Base-by-base conservation (phyloP, 106 monocot genomes). In the Xerophyta viscosa region DNA sequence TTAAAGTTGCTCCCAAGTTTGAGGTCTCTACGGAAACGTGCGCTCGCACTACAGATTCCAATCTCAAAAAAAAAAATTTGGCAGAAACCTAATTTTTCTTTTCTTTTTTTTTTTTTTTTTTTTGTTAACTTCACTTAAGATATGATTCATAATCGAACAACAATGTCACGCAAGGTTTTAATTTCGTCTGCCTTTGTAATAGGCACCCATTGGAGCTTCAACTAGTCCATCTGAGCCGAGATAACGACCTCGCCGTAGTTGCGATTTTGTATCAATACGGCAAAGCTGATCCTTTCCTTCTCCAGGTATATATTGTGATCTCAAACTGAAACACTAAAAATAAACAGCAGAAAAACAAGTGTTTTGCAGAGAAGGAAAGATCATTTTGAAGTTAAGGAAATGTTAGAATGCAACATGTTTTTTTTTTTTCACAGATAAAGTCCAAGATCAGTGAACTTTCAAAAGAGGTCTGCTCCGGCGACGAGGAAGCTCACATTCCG, bases 171-270 rank as follows among this genome's bases (percentile, higher is more conserved):
- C n/a, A n/a, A n/a, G n/a, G 30, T 47, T 18, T 48, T 14, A 13
- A 8, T 6, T 1, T 24, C 33, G 20, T 44, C 15, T 33, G 33
- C 43, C 15, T 44, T 46, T 17, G 2, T 46, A 41, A 26, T 50
- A 17, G 80, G 30, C 80, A 49, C 28, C 67, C 86, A 1, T 7
- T 71, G 56, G 92, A 92, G 76, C 50, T 87, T 20, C 82, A 92
- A 3, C 44, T 92, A 24, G 56, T 87, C 3, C 92, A 92, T 48
- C 8, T 23, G 6, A 74, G 66, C 46, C 41, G 45, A 3, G 87
- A 83, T 3, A 66, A 68, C 1, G 46, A 56, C 45, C 24, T 75
- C 20, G 54, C 74, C 0, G 74, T 87, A 0, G 53, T 92, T 3
- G 64, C 74, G 0, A 60, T 92, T 41, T 41, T 92, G 10, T 87